Evolutionary conservation across 768 basidiomycete genomes (phyloP).

Genomic region (Xerocomellus amylosporus): DNA sequence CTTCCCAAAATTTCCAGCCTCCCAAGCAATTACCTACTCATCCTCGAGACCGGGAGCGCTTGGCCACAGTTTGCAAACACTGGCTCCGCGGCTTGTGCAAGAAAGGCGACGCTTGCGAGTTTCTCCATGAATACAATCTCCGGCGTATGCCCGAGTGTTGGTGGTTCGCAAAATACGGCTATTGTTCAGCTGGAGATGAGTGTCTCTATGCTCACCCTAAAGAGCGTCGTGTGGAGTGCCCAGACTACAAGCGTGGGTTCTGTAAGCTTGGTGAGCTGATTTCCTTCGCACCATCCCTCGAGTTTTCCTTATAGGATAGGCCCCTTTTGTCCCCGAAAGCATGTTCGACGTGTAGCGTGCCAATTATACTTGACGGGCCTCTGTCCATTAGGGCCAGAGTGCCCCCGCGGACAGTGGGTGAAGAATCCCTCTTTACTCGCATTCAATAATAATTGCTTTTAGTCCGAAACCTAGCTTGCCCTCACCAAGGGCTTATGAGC

Average conservation of each 20-base stretch:
- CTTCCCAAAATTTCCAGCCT: constrained; percentile 85
- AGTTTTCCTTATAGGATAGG: constrained; percentile 44
- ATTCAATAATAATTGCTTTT: constrained; percentile 6
- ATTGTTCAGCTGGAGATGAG: constrained; percentile 95
- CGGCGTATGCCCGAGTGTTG: constrained; percentile 98
- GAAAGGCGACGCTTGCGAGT: constrained; percentile 97
- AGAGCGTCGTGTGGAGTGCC: constrained; percentile 88
- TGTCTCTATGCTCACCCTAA: constrained; percentile 96
- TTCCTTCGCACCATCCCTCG: background rate
- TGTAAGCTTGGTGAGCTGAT: constrained; percentile 77
- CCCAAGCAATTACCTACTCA: constrained; percentile 79
- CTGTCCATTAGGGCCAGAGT: constrained; percentile 87
- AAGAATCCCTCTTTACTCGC: background rate
- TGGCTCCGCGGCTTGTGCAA: constrained; percentile 98
- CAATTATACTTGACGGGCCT: constrained; percentile 90
- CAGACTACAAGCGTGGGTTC: constrained; percentile 94
- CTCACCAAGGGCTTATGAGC: constrained; percentile 68
- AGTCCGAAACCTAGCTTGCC: constrained; percentile 82
- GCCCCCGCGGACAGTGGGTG: constrained; percentile 85
- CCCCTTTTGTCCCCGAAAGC: constrained; percentile 85
- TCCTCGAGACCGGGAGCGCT: constrained; percentile 76
- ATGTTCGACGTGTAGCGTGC: constrained; percentile 88
- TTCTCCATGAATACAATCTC: constrained; percentile 98
- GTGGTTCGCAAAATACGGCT: constrained; percentile 98
- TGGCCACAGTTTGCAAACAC: constrained; percentile 96